Percentiles rank a stretch among this genome's conserved stretches.
Evolutionary conservation across 176 grass and related monocot species (phyloP).

Genomic region (Elymus sibiricus): DNA sequence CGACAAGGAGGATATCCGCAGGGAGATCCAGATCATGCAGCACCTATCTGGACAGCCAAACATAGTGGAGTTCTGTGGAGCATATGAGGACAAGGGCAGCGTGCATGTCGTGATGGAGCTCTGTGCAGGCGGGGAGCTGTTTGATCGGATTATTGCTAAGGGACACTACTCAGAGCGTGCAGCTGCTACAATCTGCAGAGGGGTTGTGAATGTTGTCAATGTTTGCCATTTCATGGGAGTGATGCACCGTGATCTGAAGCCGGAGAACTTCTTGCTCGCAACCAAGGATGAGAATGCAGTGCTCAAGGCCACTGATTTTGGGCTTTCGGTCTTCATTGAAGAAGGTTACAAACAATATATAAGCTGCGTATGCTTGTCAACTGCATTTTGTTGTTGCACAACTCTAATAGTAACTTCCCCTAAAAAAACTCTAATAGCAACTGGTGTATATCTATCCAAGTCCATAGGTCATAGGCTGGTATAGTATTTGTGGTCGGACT

Average conservation of each 20-base stretch:
- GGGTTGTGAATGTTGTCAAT: slow-evolving; percentile 91
- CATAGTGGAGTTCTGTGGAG: slow-evolving; percentile 89
- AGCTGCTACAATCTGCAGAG: slow-evolving; percentile 76
- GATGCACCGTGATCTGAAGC: slow-evolving; percentile 95
- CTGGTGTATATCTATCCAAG: not conserved
- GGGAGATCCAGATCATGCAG: slow-evolving; percentile 99
- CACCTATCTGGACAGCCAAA: slow-evolving; percentile 91
- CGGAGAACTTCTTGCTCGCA: slow-evolving; percentile 93
- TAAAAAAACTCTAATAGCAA: not conserved
- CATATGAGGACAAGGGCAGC: slow-evolving; percentile 80
- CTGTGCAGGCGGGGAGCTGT: slow-evolving; percentile 90
- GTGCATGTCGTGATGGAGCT: slow-evolving; percentile 98
- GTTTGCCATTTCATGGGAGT: slow-evolving; percentile 99
- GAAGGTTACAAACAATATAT: slow-evolving; percentile 62
- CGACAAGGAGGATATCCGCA: slow-evolving; percentile 79
- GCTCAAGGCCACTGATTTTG: slow-evolving; percentile 97
- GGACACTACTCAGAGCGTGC: slow-evolving; percentile 92
- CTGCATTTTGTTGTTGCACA: not conserved
- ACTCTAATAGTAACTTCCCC: not conserved
- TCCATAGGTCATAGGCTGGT: not conserved
- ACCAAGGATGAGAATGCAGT: slow-evolving; percentile 91
- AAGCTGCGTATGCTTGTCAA: slow-evolving; percentile 16
- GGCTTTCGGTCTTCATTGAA: slow-evolving; percentile 96
- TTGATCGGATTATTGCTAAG: slow-evolving; percentile 92
- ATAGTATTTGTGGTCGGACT: not conserved